Evolutionary conservation across 441 rosid species (phyloP), one percentile per base, ranked within the genome.

Genomic region (Euphorbia schlechtendalii): DNA sequence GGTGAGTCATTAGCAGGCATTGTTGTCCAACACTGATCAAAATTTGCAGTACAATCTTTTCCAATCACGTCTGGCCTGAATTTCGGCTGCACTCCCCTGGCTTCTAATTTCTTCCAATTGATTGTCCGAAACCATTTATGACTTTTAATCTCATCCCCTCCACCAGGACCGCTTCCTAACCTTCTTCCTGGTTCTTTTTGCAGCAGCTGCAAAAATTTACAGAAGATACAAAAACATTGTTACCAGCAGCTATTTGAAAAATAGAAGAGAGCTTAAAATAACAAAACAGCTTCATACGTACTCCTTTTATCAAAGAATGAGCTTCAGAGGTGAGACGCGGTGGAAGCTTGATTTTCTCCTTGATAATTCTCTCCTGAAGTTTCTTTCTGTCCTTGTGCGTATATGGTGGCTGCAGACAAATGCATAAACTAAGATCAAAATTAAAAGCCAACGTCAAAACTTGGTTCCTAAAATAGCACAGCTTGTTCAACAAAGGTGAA

Each of bases 1-100:
- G 88, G 92, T 2, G 89, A 86, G 72, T 84, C 92, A 65, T 82
- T 83, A 49, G 73, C 59, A 41, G 95, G 88, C 95, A 88, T 88
- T 52, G 83, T 70, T 22, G 90, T 88, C 95, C 89, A 86, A 71
- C 88, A 88, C 63, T 70, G 48, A 65, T 88, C 91, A 48, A 88
- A 88, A 74, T 88, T 86, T 25, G 81, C 85, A 48, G 70, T 80
- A 72, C 90, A 88, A 30, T 84, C 81, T 74, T 80, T 84, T 56
- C 96, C 96, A 60, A 76, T 76, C 61, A 86, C 89, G 55, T 81
- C 88, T 10, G 96, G 96, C 79, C 77, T 75, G 78, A 86, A 88
- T 76, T 82, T 86, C 13, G 89, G 92, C 55, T 74, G 67, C 58
- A 77, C 41, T 71, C 84, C 92, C 72, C 82, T 80, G 6, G 76